phyloP scores from a whole-genome alignment of 1,284 basidiomycete species.

The Blastosporella zonata region DNA sequence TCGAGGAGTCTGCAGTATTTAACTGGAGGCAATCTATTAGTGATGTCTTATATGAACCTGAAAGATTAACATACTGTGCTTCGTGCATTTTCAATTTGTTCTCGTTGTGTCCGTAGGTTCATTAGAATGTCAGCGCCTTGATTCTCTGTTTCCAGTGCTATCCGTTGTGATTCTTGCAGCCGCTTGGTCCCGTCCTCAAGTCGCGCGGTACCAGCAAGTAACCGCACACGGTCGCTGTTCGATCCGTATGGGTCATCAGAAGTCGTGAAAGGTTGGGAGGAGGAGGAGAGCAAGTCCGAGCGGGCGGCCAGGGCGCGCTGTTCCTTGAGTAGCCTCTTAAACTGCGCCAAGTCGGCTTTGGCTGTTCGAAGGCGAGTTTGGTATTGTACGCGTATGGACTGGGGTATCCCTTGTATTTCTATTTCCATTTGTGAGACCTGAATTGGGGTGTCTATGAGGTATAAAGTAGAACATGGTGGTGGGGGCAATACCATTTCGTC shows the following conservation, averaged over 20 bases:
- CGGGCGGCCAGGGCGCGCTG: conserved; percentile 57
- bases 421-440: conserved; percentile 99
- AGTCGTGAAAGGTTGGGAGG: conserved; percentile 45
- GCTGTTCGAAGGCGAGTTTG: conserved; percentile 69
- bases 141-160: conserved; percentile 95
- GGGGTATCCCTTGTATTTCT: conserved; percentile 95
- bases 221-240: conserved; percentile 68
- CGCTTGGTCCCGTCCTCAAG: conserved; percentile 80
- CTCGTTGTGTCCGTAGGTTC: conserved; percentile 85
- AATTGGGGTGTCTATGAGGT: conserved; percentile 1
- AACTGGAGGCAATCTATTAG: conserved; percentile 39
- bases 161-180: conserved; percentile 86
- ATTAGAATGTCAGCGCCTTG: conserved; percentile 91
- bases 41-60: neutral
- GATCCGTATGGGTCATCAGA: conserved; percentile 80
- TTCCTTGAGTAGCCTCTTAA: conserved; percentile 78
- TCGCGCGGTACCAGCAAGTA: conserved; percentile 72
- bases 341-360: conserved; percentile 69
- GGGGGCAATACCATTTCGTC: conserved; percentile 84
- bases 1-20: conserved; percentile 65
- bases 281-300: conserved; percentile 54
- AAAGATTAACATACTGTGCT: conserved; percentile 63
- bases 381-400: conserved; percentile 75
- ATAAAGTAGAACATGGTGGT: neutral
- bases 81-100: conserved; percentile 93